A percentile compares a stretch with the other conserved stretches of the same genome.
These are phyloP conservation scores for Hypoxylon intermedium DNA, from an alignment of 495 filamentous ascomycete species.

Conservation along the genomic window DNA sequence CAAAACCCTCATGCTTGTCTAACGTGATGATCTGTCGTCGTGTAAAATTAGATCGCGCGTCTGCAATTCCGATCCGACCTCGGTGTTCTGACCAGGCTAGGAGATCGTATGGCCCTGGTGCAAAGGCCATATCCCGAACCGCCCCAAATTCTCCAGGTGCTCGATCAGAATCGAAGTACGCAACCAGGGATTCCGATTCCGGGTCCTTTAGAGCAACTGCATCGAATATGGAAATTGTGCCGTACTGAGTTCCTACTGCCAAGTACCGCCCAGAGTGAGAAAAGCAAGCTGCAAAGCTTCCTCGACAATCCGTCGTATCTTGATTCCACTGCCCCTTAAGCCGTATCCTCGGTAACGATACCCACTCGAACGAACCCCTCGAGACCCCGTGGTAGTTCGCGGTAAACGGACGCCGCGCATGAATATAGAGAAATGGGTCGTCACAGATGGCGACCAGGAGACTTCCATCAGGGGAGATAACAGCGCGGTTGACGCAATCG, in stretches of 20 bases:
- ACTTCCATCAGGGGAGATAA: constrained; percentile 86
- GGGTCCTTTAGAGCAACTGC: constrained; percentile 46
- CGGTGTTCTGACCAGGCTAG: constrained; percentile 93
- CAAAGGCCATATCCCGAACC: constrained; percentile 89
- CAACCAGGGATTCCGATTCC: constrained; percentile 50
- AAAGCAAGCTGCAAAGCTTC: constrained; percentile 64
- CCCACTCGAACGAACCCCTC: constrained; percentile 49
- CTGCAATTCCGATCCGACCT: constrained; percentile 82
- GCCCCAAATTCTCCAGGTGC: constrained; percentile 71
- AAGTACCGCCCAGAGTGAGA: constrained; percentile 59
- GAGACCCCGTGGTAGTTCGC: constrained; percentile 37
- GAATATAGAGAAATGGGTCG: constrained; percentile 81
- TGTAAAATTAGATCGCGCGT: constrained; percentile 77
- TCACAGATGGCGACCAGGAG: constrained; percentile 87
- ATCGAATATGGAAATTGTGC: constrained; percentile 61
- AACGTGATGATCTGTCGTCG: constrained; percentile 77
- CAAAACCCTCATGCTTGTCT: constrained; percentile 64
- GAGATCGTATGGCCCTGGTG: constrained; percentile 87
- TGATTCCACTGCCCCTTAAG: constrained; percentile 57
- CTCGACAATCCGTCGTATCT: constrained; percentile 56
- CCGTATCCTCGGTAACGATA: constrained; percentile 48
- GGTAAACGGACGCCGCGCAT: constrained; percentile 55
- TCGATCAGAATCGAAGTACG: constrained; percentile 63
- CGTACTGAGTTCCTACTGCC: constrained; percentile 65
- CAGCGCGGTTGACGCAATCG: constrained; percentile 87